Base-by-base conservation (phyloP, 345 rosid genomes). In the Populus ilicifolia region DNA sequence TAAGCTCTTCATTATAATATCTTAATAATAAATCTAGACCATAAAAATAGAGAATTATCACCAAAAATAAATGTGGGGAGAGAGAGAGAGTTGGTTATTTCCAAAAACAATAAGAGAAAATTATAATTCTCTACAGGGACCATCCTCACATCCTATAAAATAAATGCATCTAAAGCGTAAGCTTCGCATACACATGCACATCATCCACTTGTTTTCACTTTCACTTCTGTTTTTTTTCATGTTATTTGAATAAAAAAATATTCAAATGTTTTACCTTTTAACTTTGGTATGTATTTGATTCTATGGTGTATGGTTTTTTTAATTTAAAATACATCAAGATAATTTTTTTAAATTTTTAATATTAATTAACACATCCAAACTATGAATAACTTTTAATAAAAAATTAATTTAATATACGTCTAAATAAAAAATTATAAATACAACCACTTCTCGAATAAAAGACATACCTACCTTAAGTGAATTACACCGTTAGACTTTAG, bases 231-330 rank as follows among this genome's bases (percentile, higher is more conserved):
- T 64, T 29, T 39, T 23, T 39, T 23, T 10, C 46, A 10, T 10
- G 6, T 36, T 35, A 8, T 39, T 68, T 75, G 76, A 80, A 80
- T 69, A n/a, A 74, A 82, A 48, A 71, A 74, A 17, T 72, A 59
- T 75, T 77, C 66, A 73, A 73, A 74, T 13, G 61, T 66, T 80
- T 74, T 79, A 80, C 81, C 71, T 74, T 33, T 38, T 33, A 29
- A 6, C 11, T 67, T 72, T 77, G 77, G 64, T 35, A 5, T 35
- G 38, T 67, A 44, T 7, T 25, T n/a, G 2, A 6, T 23, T 21
- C 1, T 23, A 9, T 3, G 9, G 14, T 25, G 5, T 27, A 21
- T 2, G 33, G 27, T 23, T 25, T 25, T n/a, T 29, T n/a, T 21
- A 27, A 1, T 63, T 62, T 8, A 11, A n/a, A 63, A 63, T 29